Evolutionary conservation across 331 rosid genomes (phyloP).

Genomic region (Prunus yedoensis): DNA sequence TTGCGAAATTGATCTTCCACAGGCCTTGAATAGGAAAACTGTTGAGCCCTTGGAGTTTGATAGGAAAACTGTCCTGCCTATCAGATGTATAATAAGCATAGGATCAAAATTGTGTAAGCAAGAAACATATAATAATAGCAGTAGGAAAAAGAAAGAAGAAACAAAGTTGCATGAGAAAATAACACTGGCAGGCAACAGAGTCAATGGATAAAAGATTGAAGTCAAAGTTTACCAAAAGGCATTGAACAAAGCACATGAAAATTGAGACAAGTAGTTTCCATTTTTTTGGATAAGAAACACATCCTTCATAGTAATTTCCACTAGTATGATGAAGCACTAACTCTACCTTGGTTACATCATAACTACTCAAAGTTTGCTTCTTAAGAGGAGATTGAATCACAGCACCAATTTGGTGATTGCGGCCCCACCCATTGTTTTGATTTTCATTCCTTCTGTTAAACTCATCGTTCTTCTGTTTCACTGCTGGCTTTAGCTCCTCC

Average conservation of each 20-base stretch:
- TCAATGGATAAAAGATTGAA: neutral
- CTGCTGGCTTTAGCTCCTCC: constrained; percentile 82
- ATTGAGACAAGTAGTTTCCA: constrained; percentile 2
- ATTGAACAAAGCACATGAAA: neutral
- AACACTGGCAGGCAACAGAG: neutral
- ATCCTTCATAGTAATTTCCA: neutral
- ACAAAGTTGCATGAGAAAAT: neutral
- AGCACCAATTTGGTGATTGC: constrained; percentile 45
- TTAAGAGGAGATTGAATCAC: constrained; percentile 39
- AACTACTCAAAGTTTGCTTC: constrained; percentile 35
- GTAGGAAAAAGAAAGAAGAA: neutral
- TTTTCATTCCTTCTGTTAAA: constrained; percentile 42
- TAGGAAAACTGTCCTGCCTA: constrained; percentile 42
- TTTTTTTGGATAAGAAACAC: neutral
- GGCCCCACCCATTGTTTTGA: constrained; percentile 49
- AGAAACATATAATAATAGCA: neutral
- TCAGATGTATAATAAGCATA: constrained; percentile 33
- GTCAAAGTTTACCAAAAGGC: neutral
- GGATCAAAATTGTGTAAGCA: constrained; percentile 7
- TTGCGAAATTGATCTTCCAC: constrained; percentile 50
- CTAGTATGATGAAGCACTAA: constrained; percentile 7
- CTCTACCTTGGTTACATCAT: constrained; percentile 56
- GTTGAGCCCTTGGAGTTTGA: constrained; percentile 57
- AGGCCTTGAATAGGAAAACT: constrained; percentile 48
- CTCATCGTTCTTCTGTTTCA: constrained; percentile 69